These are phyloP conservation scores for Debaryomyces singareniensis DNA, from an alignment of 1,139 yeast genomes.

Conservation along the genomic window DNA sequence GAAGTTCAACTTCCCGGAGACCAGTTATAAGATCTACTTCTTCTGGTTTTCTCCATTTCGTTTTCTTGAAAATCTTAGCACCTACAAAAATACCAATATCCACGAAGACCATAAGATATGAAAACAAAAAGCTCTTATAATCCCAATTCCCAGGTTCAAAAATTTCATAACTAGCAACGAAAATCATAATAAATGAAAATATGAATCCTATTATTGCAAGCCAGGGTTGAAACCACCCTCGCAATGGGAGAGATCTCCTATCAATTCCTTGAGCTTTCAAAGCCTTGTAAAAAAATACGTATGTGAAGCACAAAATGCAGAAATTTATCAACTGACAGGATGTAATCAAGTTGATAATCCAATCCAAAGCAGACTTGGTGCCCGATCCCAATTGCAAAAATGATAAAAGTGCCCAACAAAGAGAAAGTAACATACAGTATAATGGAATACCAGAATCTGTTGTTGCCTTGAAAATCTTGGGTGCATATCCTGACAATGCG, in stretches of 20 bases:
- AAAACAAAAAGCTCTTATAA: slow-evolving; percentile 53
- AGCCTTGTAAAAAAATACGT: slow-evolving; percentile 18
- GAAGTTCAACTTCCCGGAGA: slow-evolving; percentile 36
- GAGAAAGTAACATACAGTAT: slow-evolving; percentile 27
- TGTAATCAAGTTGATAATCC: slow-evolving; percentile 28
- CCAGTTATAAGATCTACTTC: slow-evolving; percentile 41
- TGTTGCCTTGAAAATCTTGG: slow-evolving; percentile 23
- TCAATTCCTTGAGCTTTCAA: slow-evolving; percentile 46
- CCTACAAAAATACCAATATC: slow-evolving; percentile 49
- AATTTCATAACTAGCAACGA: slow-evolving; percentile 60
- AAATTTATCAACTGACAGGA: slow-evolving; percentile 27
- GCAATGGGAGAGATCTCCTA: slow-evolving; percentile 49
- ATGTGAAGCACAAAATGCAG: slow-evolving; percentile 18
- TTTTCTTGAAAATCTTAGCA: slow-evolving; percentile 52
- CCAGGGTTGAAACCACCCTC: slow-evolving; percentile 39
- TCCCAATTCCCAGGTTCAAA: slow-evolving; percentile 64
- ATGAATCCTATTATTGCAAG: slow-evolving; percentile 27
- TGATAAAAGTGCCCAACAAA: slow-evolving; percentile 41
- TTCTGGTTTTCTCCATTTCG: slow-evolving; percentile 42
- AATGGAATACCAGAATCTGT: slow-evolving; percentile 41
- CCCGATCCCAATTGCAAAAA: slow-evolving; percentile 25
- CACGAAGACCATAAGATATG: slow-evolving; percentile 62
- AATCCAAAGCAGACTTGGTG: slow-evolving; percentile 19
- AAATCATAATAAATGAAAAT: slow-evolving; percentile 43
- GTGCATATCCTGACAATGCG: slow-evolving; percentile 29